These are phyloP conservation scores for Tilletia indica DNA, from an alignment of 1,284 basidiomycete genomes.

Conservation along the genomic window DNA sequence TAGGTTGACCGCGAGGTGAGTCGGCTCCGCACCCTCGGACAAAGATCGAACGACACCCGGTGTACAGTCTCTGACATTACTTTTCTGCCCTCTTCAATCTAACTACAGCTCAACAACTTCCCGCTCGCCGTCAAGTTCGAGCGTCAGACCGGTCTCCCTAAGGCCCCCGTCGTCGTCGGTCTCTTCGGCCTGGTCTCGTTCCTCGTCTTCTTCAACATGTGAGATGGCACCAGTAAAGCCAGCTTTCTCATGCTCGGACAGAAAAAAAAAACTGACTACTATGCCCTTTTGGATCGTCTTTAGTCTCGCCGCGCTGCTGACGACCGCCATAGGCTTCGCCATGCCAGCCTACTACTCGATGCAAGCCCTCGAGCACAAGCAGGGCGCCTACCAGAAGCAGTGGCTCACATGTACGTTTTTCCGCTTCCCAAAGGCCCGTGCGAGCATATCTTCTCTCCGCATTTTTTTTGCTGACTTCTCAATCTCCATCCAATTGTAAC, in stretches of 20 bases:
- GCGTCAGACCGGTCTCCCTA: conserved; percentile 85
- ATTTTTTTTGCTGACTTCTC: too few species aligned
- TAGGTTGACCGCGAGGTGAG: conserved; percentile 91
- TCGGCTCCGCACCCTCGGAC: conserved; percentile 26
- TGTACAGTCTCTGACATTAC: not conserved
- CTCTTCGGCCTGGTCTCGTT: conserved; percentile 63
- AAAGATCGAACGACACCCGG: not conserved
- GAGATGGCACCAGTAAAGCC: not conserved
- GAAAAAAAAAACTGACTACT: too few species aligned
- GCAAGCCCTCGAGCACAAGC: conserved; percentile 47
- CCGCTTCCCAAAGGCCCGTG: not conserved
- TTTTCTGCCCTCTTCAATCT: conserved; percentile 12
- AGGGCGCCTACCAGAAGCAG: conserved; percentile 3
- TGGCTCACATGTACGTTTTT: conserved; percentile 17
- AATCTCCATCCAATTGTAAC: conserved; percentile 44
- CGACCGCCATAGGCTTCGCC: conserved; percentile 54
- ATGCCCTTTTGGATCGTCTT: too few species aligned
- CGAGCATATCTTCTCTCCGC: too few species aligned
- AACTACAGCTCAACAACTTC: conserved; percentile 77
- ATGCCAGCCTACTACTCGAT: conserved; percentile 56
- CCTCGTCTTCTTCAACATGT: conserved; percentile 57
- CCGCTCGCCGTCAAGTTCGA: conserved; percentile 68
- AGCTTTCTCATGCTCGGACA: too few species aligned
- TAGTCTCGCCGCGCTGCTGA: conserved; percentile 49
- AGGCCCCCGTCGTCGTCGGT: conserved; percentile 85